Evolutionary conservation across 441 rosid species (phyloP).

Genomic region (Raphanus hybrid): DNA sequence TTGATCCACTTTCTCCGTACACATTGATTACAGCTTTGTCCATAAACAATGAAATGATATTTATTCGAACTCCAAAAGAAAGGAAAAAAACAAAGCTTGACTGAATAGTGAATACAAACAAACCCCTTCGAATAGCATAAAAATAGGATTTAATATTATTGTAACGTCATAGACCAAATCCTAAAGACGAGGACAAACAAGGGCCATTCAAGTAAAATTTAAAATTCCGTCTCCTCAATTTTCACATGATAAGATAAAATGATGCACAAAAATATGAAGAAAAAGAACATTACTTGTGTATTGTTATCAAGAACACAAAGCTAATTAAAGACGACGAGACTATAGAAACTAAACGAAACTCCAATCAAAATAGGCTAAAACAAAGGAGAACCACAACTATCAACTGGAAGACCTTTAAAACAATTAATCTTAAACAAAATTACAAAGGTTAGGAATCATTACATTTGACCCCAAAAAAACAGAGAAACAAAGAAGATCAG

Average conservation of each 20-base stretch:
- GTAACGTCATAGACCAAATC: no score
- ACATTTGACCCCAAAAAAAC: background rate
- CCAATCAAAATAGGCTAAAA: slow-evolving; percentile 26
- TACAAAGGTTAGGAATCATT: slow-evolving; percentile 19
- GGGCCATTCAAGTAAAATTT: background rate
- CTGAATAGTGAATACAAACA: background rate
- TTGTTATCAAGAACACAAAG: slow-evolving; percentile 2
- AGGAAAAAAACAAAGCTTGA: background rate
- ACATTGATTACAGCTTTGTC: no score
- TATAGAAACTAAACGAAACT: background rate
- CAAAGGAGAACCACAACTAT: slow-evolving; percentile 30
- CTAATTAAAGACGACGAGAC: slow-evolving; percentile 8
- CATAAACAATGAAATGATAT: no score
- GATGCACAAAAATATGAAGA: background rate
- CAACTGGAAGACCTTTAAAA: slow-evolving; percentile 6
- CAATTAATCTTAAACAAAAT: slow-evolving; percentile 1
- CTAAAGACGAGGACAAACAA: no score
- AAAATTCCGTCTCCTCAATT: background rate
- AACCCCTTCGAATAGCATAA: background rate
- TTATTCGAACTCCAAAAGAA: background rate
- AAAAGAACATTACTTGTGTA: background rate
- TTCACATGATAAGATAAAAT: background rate
- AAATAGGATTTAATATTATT: no score
- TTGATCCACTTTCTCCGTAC: no score
- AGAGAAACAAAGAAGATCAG: background rate